Conservation (phyloP, 2,329 filamentous ascomycete genomes). For the Ceratocystis smalleyi region DNA sequence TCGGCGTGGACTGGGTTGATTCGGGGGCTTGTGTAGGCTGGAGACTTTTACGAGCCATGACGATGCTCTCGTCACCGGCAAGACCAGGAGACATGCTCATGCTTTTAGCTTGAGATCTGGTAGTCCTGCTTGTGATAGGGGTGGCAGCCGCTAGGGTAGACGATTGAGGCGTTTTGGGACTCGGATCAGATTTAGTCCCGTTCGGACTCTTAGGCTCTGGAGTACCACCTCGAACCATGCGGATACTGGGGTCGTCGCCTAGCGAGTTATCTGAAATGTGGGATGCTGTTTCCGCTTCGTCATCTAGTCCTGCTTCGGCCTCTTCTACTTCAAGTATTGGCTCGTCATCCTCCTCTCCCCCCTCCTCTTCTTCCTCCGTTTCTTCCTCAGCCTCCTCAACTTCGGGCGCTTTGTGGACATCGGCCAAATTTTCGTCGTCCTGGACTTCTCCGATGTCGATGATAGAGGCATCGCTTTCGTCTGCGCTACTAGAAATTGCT, state of each 20-base stretch:
- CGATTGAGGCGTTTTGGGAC: neutral
- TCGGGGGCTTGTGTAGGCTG: neutral
- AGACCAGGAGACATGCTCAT: conserved; percentile 11
- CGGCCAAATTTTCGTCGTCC: neutral
- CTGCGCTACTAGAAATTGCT: neutral
- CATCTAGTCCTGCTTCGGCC: neutral
- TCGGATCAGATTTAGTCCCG: neutral
- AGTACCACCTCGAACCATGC: conserved; percentile 9
- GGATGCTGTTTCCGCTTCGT: neutral
- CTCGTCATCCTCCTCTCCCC: neutral
- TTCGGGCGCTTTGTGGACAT: conserved; percentile 1
- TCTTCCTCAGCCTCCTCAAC: conserved; percentile 3
- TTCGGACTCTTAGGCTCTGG: neutral
- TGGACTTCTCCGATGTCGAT: conserved; percentile 6
- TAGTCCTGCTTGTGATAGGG: conserved; percentile 10
- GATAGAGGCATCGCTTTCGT: neutral
- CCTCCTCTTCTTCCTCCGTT: neutral
- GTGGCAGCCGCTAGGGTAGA: neutral
- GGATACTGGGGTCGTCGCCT: conserved; percentile 10
- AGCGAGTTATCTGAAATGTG: conserved; percentile 3
- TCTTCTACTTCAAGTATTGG: neutral
- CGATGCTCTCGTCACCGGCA: conserved; percentile 3
- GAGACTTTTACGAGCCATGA: conserved; percentile 5
- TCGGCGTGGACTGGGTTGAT: neutral
- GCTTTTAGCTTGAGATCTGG: conserved; percentile 14